Evolutionary conservation across 495 filamentous ascomycete genomes (phyloP), one percentile per base, ranked within the genome.

Genomic region (Penicillium psychrofluorescens): DNA sequence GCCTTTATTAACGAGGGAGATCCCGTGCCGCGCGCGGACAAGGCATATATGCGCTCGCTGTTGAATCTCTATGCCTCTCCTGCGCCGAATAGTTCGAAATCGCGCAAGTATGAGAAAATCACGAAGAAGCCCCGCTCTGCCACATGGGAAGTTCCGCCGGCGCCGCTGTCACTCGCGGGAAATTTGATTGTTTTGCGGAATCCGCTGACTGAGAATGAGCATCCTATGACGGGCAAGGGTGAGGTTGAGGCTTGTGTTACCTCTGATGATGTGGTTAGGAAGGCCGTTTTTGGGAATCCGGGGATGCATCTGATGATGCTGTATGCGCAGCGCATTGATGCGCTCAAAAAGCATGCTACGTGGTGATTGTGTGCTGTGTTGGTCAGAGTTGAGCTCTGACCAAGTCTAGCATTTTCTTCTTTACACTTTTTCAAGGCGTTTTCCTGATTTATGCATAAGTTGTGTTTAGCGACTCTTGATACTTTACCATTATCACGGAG

Each of bases 1-100:
- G 78, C 77, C 13, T 88, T 94, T 54, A 66, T 90, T 49, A 94
- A 92, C 54, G 87, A 94, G 52, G 88, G 88, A 4, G 88, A 94
- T 47, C 86, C 86, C 0, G 86, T 94, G 0, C 66, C 80, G 1
- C 63, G 88, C 12, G 87, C 86, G 0, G 86, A 91, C 52, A 85
- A 78, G 59, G 74, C 76, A 0, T 90, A 90, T 49, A 70, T 91
- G 8, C 68, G 74, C 35, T 83, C 78, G 11, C 69, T 94, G 22
- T 64, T 90, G 8, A 79, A 83, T 45, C 71, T 92, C 1, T 86
- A 86, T 53, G 69, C 79, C 3, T 63, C 71, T 0, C 81, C 86
- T 0, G 69, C 78, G 1, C 85, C 86, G 1, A 54, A 45, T 61
- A 13, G 5, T 49, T 6, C 37, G 50, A 11, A 35, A 16, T 16